Evolutionary conservation across 2,329 filamentous ascomycete species (phyloP), one percentile per base, ranked within the genome.

Genomic region (Apiospora hydei): DNA sequence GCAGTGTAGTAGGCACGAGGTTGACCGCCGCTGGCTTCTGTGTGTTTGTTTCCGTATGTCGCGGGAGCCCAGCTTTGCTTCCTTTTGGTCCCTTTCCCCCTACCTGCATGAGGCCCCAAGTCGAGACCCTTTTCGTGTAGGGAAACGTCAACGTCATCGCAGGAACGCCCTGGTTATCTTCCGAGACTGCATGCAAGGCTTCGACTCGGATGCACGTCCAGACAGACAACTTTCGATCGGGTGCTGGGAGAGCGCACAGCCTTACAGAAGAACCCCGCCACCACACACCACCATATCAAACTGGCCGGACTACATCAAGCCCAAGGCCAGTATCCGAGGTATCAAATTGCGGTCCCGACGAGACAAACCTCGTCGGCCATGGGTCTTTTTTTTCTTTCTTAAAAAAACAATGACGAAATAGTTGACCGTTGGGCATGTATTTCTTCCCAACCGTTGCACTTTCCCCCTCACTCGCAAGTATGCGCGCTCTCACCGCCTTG

Each of bases 401-500:
- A 30, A 30, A 30, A 30, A 16, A 24, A 34, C 14, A 16, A 26
- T 44, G 66, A 68, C 66, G 66, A 47, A 46, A 44, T 21, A 26
- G 21, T 47, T 44, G 14, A 21, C 21, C 14, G 66, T 68, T 47
- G 66, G 66, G 66, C 57, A 64, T 64, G 11, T 64, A 64, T 64
- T 41, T 38, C 57, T 64, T 64, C 57, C 57, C 57, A 21, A n/a
- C 34, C 26, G 30, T 6, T 64, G 57, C 34, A 64, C 6, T 46
- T 44, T 34, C 11, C 18, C 16, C 30, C 41, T 14, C 13, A 68
- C 26, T 47, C 41, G 41, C 13, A 68, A 18, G 26, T 47, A 68
- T 46, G 44, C n/a, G 14, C 11, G n/a, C 38, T 68, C 41, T 68
- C 66, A 68, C 66, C 66, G 66, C 66, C 66, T 68, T 68, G 66